Evolutionary conservation across 2,329 filamentous ascomycete genomes (phyloP).

Genomic region (Fusarium sp.): DNA sequence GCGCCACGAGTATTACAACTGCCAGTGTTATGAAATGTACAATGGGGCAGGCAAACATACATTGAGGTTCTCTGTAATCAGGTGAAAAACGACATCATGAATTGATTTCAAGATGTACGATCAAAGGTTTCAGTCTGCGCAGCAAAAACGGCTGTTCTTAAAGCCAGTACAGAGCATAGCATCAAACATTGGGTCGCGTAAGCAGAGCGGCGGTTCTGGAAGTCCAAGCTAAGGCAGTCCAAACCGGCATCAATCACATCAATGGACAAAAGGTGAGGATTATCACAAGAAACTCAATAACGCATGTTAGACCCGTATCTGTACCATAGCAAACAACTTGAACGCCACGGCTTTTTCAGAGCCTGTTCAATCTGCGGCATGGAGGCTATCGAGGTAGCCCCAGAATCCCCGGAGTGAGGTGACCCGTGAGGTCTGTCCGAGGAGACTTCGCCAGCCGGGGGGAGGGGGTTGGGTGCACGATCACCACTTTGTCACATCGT

Average conservation of each 20-base stretch:
- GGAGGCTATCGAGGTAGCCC: slow-evolving; percentile 68
- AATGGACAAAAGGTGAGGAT: not conserved
- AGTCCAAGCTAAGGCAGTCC: too few species aligned
- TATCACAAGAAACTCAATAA: slow-evolving; percentile 25
- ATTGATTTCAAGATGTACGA: not conserved
- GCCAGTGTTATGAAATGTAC: not conserved
- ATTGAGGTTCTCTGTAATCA: not conserved
- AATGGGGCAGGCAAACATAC: not conserved
- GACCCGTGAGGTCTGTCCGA: slow-evolving; percentile 55
- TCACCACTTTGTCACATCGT: slow-evolving; percentile 47
- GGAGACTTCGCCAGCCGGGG: slow-evolving; percentile 68
- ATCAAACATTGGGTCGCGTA: not conserved
- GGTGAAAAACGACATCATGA: not conserved
- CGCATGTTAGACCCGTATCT: slow-evolving; percentile 74
- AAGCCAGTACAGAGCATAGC: too few species aligned
- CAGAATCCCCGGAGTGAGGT: slow-evolving; percentile 64
- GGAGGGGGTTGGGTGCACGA: slow-evolving; percentile 43
- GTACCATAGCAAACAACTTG: slow-evolving; percentile 69
- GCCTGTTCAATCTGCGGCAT: slow-evolving; percentile 69
- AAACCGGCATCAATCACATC: not conserved
- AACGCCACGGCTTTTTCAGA: slow-evolving; percentile 71
- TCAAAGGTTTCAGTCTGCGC: not conserved
- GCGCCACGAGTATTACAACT: not conserved
- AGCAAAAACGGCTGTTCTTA: not conserved
- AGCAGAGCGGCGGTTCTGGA: not conserved